Evolutionary conservation across 2,329 filamentous ascomycete genomes (phyloP).

Genomic region (Dactylellina leptospora): DNA sequence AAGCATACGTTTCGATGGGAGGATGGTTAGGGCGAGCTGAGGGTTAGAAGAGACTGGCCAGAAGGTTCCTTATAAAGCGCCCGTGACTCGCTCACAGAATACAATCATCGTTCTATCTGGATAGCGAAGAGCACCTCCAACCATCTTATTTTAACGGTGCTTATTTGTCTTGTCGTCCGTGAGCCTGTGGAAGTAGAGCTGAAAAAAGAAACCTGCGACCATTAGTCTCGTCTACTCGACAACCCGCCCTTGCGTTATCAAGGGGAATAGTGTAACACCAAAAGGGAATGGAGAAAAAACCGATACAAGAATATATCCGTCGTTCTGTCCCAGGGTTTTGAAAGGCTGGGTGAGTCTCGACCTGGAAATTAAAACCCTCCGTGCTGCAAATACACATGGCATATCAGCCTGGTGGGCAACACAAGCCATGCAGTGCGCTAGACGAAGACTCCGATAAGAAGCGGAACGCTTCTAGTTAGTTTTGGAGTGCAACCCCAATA

Average conservation of each 20-base stretch:
- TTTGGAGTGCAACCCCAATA: not conserved
- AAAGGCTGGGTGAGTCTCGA: slow-evolving; percentile 12
- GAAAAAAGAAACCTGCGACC: not conserved
- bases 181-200: not conserved
- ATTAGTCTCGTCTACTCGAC: not conserved
- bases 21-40: not conserved
- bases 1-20: not conserved
- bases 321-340: not conserved
- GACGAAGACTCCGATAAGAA: not conserved
- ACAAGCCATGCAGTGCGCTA: slow-evolving; percentile 3
- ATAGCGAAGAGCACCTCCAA: not conserved
- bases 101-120: not conserved
- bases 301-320: slow-evolving; percentile 1
- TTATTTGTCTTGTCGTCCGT: not conserved
- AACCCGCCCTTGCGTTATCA: not conserved
- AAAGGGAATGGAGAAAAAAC: not conserved
- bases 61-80: slow-evolving; percentile 3
- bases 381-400: not conserved
- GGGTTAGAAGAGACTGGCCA: not conserved
- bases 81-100: not conserved
- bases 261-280: slow-evolving; percentile 1
- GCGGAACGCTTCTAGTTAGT: not conserved
- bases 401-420: not conserved
- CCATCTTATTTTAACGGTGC: not conserved
- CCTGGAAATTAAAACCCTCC: not conserved